Evolutionary conservation across 371 early-diverging fungal genomes (phyloP).

Genomic region (Lichtheimia ramosa): DNA sequence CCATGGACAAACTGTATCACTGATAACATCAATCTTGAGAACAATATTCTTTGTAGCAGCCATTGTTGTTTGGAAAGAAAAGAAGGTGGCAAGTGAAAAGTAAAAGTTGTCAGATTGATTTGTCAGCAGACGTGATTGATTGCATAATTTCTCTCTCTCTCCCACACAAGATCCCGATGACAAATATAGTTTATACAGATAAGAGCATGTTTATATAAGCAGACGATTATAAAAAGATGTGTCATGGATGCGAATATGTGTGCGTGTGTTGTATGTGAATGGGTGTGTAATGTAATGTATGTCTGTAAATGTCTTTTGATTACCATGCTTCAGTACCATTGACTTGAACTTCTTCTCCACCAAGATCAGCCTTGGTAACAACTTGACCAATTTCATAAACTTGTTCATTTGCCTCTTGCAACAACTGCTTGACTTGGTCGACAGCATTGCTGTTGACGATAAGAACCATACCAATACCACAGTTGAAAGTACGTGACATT

Average conservation of each 20-base stretch:
- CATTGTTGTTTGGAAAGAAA: too few relatives aligned
- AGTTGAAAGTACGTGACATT: constrained; percentile 97
- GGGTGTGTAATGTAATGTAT: too few relatives aligned
- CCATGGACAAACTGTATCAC: constrained; percentile 21
- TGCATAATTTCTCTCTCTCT: too few relatives aligned
- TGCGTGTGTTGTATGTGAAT: too few relatives aligned
- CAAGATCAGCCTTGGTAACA: constrained; percentile 48
- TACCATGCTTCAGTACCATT: constrained; percentile 54
- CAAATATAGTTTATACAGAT: too few relatives aligned
- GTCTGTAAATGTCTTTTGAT: not conserved
- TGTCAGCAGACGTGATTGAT: too few relatives aligned
- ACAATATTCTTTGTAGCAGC: not conserved
- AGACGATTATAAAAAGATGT: too few relatives aligned
- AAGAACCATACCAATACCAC: constrained; percentile 97
- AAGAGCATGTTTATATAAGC: too few relatives aligned
- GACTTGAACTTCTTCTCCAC: constrained; percentile 62
- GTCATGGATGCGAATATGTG: too few relatives aligned
- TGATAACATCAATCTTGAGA: constrained; percentile 17
- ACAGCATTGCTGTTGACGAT: constrained; percentile 73
- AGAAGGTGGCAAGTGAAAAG: too few relatives aligned
- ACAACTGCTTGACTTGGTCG: constrained; percentile 55
- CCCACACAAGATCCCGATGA: too few relatives aligned
- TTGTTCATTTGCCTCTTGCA: constrained; percentile 67
- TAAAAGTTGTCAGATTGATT: too few relatives aligned
- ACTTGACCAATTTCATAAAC: constrained; percentile 66